A percentile compares a stretch with the other conserved stretches of the same genome.
phyloP scores from a whole-genome alignment of 768 basidiomycete genomes.

The Leucocoprinus leucothites region DNA sequence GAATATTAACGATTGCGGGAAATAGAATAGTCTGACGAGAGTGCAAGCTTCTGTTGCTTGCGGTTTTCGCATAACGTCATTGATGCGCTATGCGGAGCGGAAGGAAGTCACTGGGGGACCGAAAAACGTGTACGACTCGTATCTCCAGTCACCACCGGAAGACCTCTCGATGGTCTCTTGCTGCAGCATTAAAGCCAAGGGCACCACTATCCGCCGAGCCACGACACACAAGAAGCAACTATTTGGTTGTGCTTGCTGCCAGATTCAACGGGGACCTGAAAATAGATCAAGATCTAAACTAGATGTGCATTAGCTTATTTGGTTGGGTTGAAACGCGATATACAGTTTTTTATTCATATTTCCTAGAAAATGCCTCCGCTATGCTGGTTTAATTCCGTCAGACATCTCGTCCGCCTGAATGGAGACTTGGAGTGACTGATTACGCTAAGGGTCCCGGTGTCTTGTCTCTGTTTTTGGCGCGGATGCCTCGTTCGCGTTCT shows the following conservation, averaged over 20 bases:
- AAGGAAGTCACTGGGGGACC: background rate
- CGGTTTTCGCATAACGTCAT: slow-evolving; percentile 18
- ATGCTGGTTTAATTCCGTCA: slow-evolving; percentile 21
- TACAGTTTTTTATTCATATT: slow-evolving; percentile 25
- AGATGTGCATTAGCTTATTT: slow-evolving; percentile 28
- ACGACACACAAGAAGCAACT: background rate
- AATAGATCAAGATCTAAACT: slow-evolving; percentile 19
- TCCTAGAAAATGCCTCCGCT: slow-evolving; percentile 27
- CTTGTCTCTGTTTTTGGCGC: slow-evolving; percentile 9
- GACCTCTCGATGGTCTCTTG: background rate
- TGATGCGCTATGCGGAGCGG: slow-evolving; percentile 11
- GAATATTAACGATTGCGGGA: background rate
- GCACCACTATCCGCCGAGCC: too few relatives aligned
- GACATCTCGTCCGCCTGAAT: slow-evolving; percentile 14
- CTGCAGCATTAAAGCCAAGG: background rate
- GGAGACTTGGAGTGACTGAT: slow-evolving; percentile 14
- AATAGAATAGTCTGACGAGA: background rate
- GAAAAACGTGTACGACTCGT: background rate
- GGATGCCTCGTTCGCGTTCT: slow-evolving; percentile 9
- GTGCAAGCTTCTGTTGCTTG: background rate
- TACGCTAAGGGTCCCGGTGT: slow-evolving; percentile 19
- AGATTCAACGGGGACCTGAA: slow-evolving; percentile 33
- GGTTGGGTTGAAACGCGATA: slow-evolving; percentile 39
- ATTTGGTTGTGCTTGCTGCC: slow-evolving; percentile 4
- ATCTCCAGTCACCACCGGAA: background rate